phyloP scores from a whole-genome alignment of 495 filamentous ascomycete species.

The Trichoderma reesei region DNA sequence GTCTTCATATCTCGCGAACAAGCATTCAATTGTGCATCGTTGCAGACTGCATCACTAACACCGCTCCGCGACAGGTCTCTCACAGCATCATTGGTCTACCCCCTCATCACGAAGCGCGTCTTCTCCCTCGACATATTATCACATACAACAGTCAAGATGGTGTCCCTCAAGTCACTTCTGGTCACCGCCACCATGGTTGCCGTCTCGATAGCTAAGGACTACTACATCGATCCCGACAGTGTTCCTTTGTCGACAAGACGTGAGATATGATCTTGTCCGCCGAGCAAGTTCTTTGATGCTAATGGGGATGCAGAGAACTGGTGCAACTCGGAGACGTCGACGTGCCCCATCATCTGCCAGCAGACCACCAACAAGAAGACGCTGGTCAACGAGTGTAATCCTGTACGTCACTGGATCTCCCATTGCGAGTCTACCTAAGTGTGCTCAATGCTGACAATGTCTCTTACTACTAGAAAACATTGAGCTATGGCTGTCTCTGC shows the following conservation, averaged over 20 bases:
- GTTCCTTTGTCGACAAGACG: constrained; percentile 39
- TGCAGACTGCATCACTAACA: background rate
- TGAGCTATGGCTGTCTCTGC: constrained; percentile 69
- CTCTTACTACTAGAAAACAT: constrained; percentile 40
- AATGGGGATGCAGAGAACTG: constrained; percentile 44
- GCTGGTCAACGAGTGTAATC: constrained; percentile 54
- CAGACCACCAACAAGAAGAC: constrained; percentile 48
- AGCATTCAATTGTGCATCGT: too few relatives aligned
- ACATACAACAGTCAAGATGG: constrained; percentile 28
- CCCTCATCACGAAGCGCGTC: background rate
- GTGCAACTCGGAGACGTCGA: constrained; percentile 56
- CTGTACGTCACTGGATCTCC: constrained; percentile 42
- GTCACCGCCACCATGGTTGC: constrained; percentile 37
- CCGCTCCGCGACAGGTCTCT: background rate
- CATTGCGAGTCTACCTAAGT: background rate
- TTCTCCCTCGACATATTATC: constrained; percentile 11
- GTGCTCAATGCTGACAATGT: background rate
- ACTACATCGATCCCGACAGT: constrained; percentile 49
- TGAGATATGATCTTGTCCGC: constrained; percentile 18
- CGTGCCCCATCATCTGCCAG: constrained; percentile 71
- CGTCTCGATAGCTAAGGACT: constrained; percentile 26
- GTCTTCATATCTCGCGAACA: background rate
- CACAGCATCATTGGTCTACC: background rate
- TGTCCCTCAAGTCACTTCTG: constrained; percentile 33
- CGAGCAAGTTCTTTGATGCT: constrained; percentile 14